phyloP scores from a whole-genome alignment of 106 monocot species.

The Chionographis japonica region DNA sequence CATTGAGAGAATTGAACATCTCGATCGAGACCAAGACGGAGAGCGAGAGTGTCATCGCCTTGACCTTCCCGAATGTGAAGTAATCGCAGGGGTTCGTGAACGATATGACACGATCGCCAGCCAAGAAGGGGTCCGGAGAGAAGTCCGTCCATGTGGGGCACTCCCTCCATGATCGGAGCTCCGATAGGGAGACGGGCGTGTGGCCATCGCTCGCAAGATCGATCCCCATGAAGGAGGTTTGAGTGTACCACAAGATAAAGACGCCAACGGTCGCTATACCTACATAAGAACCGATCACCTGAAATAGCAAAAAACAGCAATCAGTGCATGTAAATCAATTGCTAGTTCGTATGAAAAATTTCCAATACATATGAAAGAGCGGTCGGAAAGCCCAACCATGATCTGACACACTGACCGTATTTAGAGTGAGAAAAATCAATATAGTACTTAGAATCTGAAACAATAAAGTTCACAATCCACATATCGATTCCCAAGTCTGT shows the following conservation, averaged over 20 bases:
- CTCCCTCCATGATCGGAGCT: constrained; percentile 64
- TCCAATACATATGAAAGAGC: neutral
- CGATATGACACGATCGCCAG: constrained; percentile 38
- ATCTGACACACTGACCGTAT: too few relatives aligned
- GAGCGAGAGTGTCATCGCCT: constrained; percentile 67
- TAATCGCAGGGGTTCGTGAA: constrained; percentile 79
- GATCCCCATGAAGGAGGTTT: constrained; percentile 68
- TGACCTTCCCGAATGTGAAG: constrained; percentile 65
- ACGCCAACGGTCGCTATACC: constrained; percentile 79
- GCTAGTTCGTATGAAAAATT: too few relatives aligned
- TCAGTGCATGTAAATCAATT: neutral
- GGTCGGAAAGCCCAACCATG: too few relatives aligned
- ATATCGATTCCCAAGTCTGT: too few relatives aligned
- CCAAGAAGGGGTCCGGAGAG: constrained; percentile 48
- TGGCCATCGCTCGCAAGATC: constrained; percentile 65
- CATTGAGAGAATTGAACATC: constrained; percentile 88
- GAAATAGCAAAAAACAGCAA: neutral
- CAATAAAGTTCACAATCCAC: too few relatives aligned
- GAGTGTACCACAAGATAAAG: constrained; percentile 80
- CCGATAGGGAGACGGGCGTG: constrained; percentile 47
- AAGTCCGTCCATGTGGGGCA: constrained; percentile 68
- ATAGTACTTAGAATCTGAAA: too few relatives aligned
- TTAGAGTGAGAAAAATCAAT: too few relatives aligned
- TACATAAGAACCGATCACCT: constrained; percentile 78
- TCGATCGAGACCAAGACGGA: constrained; percentile 81